Percentiles rank a stretch among this genome's conserved stretches.
Conservation (phyloP, 2,329 filamentous ascomycete species). For the Sporothrix brasiliensis region DNA sequence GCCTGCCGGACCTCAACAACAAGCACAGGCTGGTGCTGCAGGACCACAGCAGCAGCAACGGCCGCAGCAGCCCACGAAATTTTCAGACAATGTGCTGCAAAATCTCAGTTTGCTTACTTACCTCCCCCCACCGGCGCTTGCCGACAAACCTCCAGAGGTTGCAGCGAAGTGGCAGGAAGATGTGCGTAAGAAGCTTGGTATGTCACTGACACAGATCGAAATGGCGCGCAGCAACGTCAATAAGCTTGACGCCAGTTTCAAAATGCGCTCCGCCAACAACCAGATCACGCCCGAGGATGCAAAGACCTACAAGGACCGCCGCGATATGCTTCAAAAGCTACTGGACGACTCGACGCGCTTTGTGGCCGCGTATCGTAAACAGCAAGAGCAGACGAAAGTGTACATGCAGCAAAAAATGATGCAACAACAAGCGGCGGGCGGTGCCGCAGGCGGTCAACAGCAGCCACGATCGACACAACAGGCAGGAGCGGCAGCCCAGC, state of each 20-base stretch:
- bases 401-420: constrained; percentile 36
- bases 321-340: constrained; percentile 50
- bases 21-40: constrained; percentile 30
- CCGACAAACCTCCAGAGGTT: constrained; percentile 50
- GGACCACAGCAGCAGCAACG: constrained; percentile 37
- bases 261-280: constrained; percentile 50
- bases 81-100: constrained; percentile 51
- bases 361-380: constrained; percentile 53
- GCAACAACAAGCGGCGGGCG: constrained; percentile 36
- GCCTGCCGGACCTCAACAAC: constrained; percentile 35
- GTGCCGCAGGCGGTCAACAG: constrained; percentile 28
- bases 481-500: constrained; percentile 23
- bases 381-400: constrained; percentile 43
- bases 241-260: constrained; percentile 49
- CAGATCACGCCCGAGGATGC: constrained; percentile 53
- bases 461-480: constrained; percentile 30
- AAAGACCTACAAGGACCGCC: constrained; percentile 50
- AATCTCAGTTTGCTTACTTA: constrained; percentile 56
- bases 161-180: constrained; percentile 54
- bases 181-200: constrained; percentile 51
- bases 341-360: constrained; percentile 54
- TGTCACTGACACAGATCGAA: constrained; percentile 57
- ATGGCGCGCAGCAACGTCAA: constrained; percentile 47
- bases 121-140: constrained; percentile 48
- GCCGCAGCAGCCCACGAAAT: constrained; percentile 32